phyloP scores from a whole-genome alignment of 192 early-diverging fungal species.

The Podila minutissima region DNA sequence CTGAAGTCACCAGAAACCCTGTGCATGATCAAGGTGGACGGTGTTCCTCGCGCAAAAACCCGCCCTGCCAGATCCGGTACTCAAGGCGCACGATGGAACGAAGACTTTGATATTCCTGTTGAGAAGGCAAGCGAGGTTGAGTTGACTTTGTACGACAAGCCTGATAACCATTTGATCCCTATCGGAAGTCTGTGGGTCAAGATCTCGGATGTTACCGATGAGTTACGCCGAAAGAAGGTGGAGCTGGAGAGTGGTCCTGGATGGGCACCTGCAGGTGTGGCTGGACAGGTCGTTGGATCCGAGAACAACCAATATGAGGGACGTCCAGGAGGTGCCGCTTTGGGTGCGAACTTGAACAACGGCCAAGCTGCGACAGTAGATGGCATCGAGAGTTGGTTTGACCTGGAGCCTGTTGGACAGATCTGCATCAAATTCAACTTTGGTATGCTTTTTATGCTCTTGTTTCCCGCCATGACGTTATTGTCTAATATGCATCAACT shows the following conservation, averaged over 20 bases:
- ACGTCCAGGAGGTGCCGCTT: not conserved
- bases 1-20: constrained; percentile 72
- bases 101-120: constrained; percentile 88
- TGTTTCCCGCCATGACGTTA: not conserved
- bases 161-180: constrained; percentile 71
- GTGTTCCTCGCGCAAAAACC: constrained; percentile 79
- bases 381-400: constrained; percentile 84
- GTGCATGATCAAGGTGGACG: constrained; percentile 87
- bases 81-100: constrained; percentile 79
- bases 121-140: constrained; percentile 95
- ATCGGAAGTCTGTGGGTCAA: constrained; percentile 94
- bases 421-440: constrained; percentile 89
- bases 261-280: constrained; percentile 60
- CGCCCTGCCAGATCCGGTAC: constrained; percentile 64
- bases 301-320: constrained; percentile 22
- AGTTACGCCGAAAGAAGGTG: constrained; percentile 77
- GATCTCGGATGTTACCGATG: constrained; percentile 92
- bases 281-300: constrained; percentile 21
- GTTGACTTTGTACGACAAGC: constrained; percentile 88
- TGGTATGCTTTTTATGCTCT: constrained; percentile 51
- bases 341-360: constrained; percentile 12
- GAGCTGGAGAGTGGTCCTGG: constrained; percentile 67
- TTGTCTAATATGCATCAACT: no score
- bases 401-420: constrained; percentile 95
- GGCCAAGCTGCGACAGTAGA: constrained; percentile 47